Evolutionary conservation across 2,329 filamentous ascomycete species (phyloP).

Genomic region (Exophiala sideris): DNA sequence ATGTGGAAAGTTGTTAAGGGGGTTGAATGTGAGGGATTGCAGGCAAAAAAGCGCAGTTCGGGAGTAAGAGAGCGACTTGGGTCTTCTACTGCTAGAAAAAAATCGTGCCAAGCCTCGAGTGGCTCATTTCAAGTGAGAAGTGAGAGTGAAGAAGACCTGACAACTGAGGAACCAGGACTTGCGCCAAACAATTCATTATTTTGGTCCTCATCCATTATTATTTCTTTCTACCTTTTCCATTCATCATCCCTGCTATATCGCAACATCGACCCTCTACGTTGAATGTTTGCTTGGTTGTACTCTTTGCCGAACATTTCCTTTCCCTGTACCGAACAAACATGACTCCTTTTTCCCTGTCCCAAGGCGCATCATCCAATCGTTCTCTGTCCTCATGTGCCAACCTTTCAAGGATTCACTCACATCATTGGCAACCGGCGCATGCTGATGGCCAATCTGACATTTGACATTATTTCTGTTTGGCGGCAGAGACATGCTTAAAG

Average conservation of each 20-base stretch:
- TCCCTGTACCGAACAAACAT: neutral
- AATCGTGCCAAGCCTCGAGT: too few species aligned
- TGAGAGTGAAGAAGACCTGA: too few species aligned
- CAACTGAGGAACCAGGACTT: too few species aligned
- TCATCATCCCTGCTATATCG: too few species aligned
- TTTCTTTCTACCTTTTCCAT: too few species aligned
- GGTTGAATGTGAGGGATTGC: conserved; percentile 2
- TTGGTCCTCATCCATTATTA: too few species aligned
- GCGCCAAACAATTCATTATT: too few species aligned
- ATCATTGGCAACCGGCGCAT: neutral
- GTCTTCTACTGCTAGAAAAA: conserved; percentile 6
- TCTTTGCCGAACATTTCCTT: too few species aligned
- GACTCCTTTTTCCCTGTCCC: neutral
- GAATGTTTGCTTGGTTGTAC: too few species aligned
- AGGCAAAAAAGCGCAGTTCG: conserved; percentile 14
- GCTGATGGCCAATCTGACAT: neutral
- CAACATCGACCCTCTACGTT: too few species aligned
- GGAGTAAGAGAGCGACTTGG: conserved; percentile 12
- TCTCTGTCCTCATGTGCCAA: neutral
- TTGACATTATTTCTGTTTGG: neutral
- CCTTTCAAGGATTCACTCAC: neutral
- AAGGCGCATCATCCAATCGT: neutral
- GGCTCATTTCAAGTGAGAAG: too few species aligned
- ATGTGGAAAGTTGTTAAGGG: conserved; percentile 16
- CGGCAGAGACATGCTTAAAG: neutral